These are phyloP conservation scores for Leucosporidium creatinivorum DNA, from an alignment of 768 basidiomycete species.

Conservation along the genomic window DNA sequence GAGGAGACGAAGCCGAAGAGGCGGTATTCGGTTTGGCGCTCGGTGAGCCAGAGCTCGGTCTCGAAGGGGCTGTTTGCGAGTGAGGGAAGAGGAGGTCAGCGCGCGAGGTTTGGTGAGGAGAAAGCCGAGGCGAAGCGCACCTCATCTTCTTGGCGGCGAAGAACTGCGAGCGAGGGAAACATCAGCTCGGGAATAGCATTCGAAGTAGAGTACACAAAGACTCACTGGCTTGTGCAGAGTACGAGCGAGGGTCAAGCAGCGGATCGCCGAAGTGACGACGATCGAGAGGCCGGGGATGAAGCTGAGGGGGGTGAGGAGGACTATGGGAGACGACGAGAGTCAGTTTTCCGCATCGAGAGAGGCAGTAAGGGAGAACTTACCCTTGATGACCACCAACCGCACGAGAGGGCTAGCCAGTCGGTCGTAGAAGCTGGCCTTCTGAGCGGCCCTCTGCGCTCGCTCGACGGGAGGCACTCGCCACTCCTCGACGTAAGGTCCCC, in stretches of 20 bases:
- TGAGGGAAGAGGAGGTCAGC: too few species aligned
- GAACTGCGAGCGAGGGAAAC: slow-evolving; percentile 27
- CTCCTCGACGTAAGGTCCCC: slow-evolving; percentile 37
- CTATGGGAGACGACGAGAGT: not conserved
- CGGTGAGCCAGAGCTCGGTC: slow-evolving; percentile 35
- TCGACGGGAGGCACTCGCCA: slow-evolving; percentile 35
- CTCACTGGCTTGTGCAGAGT: slow-evolving; percentile 40
- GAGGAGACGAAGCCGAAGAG: slow-evolving; percentile 45
- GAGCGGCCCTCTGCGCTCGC: slow-evolving; percentile 24
- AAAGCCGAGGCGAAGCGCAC: slow-evolving; percentile 37
- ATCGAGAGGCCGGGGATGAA: slow-evolving; percentile 34
- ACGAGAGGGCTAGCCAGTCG: slow-evolving; percentile 26
- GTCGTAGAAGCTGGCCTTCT: slow-evolving; percentile 29
- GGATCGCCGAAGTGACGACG: slow-evolving; percentile 28
- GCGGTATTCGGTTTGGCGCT: slow-evolving; percentile 34
- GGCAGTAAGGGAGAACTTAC: slow-evolving; percentile 11
- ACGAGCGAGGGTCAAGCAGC: slow-evolving; percentile 41
- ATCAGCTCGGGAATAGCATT: not conserved
- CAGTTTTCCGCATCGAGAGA: not conserved
- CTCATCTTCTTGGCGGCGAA: slow-evolving; percentile 45
- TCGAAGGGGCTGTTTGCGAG: slow-evolving; percentile 17
- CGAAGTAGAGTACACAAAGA: not conserved
- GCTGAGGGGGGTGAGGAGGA: slow-evolving; percentile 35
- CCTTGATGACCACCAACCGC: slow-evolving; percentile 24
- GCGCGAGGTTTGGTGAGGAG: too few species aligned